Base-by-base conservation (phyloP, 2,329 filamentous ascomycete genomes). In the Microsporum canis region DNA sequence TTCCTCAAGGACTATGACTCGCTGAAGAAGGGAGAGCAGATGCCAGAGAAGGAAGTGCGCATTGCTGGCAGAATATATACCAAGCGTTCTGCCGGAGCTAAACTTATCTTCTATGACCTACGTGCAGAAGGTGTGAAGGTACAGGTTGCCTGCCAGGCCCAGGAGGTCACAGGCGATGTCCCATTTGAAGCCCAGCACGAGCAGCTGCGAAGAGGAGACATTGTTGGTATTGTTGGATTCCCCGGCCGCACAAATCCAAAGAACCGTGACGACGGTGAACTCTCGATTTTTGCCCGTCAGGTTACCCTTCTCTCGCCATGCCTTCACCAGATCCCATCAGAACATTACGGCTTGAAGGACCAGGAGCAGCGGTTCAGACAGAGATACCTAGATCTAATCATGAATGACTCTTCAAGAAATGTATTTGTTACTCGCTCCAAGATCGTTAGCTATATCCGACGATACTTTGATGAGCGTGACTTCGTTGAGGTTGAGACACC, bases 401-500 rank as follows among this genome's bases (percentile, higher is more conserved):
- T 97, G 87, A 96, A 99, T 77, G 88, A 95, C 71, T 82, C 82
- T 64, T 89, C 88, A 53, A 85, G 91, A 60, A 83, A 95, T 63
- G 88, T 91, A 62, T 88, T 97, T 75, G 82, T 90, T 69, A 91
- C 88, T 43, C 84, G 94, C 60, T 85, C 89, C 70, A 91, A 89
- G 82, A 91, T 97, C 70, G 84, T 95, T 71, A 85, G 84, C 64
- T 96, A 90, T 72, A 88, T 99, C 67, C 89, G 94, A 67, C 83
- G 84, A 69, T 99, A 87, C 81, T 89, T 99, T 68, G 89, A 96
- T 69, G 83, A 87, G 67, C 83, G 87, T 60, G 89, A 92, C 69
- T 99, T 99, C 75, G 81, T 91, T 61, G 91, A 96, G 74, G 91
- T 97, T 31, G 90, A 97, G 78, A 99, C 94, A 0, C 92, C 94